Evolutionary conservation across 1,284 basidiomycete genomes (phyloP).

Genomic region (Boletus holoroseus): DNA sequence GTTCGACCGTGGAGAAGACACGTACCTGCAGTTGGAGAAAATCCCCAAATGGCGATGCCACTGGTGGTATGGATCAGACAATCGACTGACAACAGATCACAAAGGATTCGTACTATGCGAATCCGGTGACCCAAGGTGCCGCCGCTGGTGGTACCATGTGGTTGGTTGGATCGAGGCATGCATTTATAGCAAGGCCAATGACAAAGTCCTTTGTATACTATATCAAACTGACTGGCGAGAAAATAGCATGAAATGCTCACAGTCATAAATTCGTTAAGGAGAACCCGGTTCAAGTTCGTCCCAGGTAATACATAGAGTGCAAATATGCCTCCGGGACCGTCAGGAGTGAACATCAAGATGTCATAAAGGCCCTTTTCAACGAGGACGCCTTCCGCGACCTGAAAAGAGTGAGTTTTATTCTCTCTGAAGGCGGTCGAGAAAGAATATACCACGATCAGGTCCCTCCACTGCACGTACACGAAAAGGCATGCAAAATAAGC

Average conservation of each 20-base stretch:
- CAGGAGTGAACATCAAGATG: conserved; percentile 48
- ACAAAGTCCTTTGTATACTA: conserved; percentile 54
- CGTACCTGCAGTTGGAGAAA: conserved; percentile 45
- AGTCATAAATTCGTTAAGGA: conserved; percentile 62
- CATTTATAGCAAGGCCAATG: conserved; percentile 55
- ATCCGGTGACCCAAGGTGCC: conserved; percentile 48
- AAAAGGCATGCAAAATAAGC: conserved; percentile 56
- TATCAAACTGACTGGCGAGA: conserved; percentile 3
- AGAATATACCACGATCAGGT: conserved; percentile 39
- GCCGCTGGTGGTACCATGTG: conserved; percentile 49
- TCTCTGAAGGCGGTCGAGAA: not conserved
- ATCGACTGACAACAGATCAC: not conserved
- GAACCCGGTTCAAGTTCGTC: conserved; percentile 46
- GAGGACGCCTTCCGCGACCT: conserved; percentile 42
- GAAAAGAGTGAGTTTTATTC: not conserved
- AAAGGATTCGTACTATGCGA: conserved; percentile 43
- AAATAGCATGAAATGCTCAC: conserved; percentile 36
- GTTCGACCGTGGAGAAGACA: not conserved
- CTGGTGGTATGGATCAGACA: conserved; percentile 31
- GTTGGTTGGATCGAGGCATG: conserved; percentile 58
- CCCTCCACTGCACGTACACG: conserved; percentile 58
- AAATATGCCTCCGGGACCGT: conserved; percentile 61
- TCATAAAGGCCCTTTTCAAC: conserved; percentile 38
- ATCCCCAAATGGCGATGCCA: conserved; percentile 56
- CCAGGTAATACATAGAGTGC: conserved; percentile 48